Percentiles rank a stretch among this genome's conserved stretches.
phyloP scores from a whole-genome alignment of 2,329 filamentous ascomycete genomes.

The Claviceps paspali region DNA sequence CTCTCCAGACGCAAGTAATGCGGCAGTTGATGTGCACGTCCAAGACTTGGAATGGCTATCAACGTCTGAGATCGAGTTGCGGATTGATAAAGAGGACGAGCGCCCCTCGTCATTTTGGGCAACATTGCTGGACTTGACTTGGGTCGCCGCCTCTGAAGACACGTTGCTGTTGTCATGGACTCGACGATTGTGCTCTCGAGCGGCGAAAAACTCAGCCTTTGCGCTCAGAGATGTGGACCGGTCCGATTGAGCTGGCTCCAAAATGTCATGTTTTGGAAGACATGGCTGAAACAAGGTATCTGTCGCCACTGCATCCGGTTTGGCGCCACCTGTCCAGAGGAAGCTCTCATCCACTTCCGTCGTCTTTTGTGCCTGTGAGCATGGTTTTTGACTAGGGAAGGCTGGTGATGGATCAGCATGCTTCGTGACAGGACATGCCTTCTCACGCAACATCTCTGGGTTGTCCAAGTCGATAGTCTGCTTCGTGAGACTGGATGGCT shows the following conservation, averaged over 20 bases:
- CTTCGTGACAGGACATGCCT: background rate
- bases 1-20: constrained; percentile 16
- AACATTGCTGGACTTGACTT: background rate
- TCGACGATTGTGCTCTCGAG: constrained; percentile 21
- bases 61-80: background rate
- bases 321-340: background rate
- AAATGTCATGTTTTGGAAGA: background rate
- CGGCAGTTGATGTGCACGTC: constrained; percentile 5
- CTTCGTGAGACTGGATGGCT: background rate
- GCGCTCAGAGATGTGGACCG: background rate
- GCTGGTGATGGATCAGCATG: background rate
- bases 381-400: background rate
- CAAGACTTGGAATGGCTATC: background rate
- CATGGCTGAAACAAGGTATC: background rate
- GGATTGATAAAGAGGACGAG: background rate
- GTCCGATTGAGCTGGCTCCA: background rate
- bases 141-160: constrained; percentile 5
- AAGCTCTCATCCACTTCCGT: no score
- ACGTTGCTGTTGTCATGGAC: background rate
- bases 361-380: background rate
- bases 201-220: constrained; percentile 20
- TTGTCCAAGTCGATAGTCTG: background rate
- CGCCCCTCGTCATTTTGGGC: background rate
- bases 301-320: background rate
- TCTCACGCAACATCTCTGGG: background rate